Base-by-base conservation (phyloP, 2,329 filamentous ascomycete species). In the Fusarium denticulatum region DNA sequence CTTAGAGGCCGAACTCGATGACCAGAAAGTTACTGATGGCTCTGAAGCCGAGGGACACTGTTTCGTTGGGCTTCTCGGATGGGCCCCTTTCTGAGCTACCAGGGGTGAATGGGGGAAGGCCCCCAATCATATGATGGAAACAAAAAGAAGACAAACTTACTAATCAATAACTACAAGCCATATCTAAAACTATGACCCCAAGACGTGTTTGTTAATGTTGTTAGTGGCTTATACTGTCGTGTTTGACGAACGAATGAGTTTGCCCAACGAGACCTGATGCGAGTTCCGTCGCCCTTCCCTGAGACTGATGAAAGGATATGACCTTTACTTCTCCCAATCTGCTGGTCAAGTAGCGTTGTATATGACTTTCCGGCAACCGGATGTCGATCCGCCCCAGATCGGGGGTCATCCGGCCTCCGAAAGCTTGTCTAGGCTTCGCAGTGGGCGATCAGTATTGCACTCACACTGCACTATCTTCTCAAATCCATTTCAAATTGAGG, bases 301-400 rank as follows among this genome's bases (percentile, higher is more conserved):
- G 16, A 3, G n/a, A 1, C n/a, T 1, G n/a, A 5, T 24, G 5
- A 24, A 43, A 8, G 10, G 1, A 24, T 24, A 1, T 43, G n/a
- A 43, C 15, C 1, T 43, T 3, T 10, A 8, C 3, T 0, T 43
- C 6, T 24, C 42, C 42, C 7, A 18, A n/a, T 7, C 0, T 43
- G 6, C 15, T 24, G 6, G 15, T 7, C 42, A 18, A 43, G 15
- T 24, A 5, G 10, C 2, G n/a, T 1, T 43, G 15, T 0, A 43
- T 3, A n/a, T 18, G 10, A 0, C 6, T 43, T 43, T 43, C 15
- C 2, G 40, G 40, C 40, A 0, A 43, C 40, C 15, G n/a, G 1
- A 24, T 1, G 6, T 24, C n/a, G 1, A 24, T 24, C 1, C 10
- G 10, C 10, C n/a, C 2, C n/a, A 12, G 1, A 43, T 24, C 15